Conservation (phyloP, 2,329 filamentous ascomycete species). For the Drechslerella dactyloides region DNA sequence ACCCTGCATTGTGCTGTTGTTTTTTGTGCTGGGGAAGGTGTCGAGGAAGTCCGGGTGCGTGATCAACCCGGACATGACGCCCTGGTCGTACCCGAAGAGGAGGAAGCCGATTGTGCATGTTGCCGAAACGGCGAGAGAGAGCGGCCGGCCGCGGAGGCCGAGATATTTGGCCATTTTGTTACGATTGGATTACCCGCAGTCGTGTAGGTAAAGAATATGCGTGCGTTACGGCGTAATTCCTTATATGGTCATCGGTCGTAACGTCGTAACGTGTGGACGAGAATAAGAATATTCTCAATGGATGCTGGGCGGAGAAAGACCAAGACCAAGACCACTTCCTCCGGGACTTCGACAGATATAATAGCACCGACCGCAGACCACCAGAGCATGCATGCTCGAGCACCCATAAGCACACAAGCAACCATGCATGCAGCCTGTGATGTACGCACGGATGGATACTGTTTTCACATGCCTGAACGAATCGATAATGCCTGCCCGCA, state of each 20-base stretch:
- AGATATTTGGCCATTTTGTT: constrained; percentile 23
- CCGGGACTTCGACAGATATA: background rate
- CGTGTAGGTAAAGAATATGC: background rate
- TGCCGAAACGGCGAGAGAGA: constrained; percentile 67
- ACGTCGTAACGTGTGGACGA: background rate
- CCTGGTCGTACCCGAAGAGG: constrained; percentile 66
- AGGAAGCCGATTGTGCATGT: constrained; percentile 70
- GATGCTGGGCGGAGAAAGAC: too few species aligned
- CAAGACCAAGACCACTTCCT: too few species aligned
- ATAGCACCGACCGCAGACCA: too few species aligned
- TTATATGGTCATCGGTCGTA: background rate
- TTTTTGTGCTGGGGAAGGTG: constrained; percentile 60
- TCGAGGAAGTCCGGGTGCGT: constrained; percentile 63
- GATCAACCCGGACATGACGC: constrained; percentile 65
- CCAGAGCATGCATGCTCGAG: background rate
- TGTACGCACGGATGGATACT: background rate
- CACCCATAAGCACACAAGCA: background rate
- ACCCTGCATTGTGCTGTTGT: constrained; percentile 61
- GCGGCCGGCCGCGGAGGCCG: constrained; percentile 66
- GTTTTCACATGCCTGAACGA: constrained; percentile 6
- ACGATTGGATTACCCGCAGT: background rate
- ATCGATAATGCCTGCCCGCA: background rate
- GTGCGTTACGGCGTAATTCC: background rate
- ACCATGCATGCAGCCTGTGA: background rate
- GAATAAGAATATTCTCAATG: too few species aligned